A percentile compares a stretch with the other conserved stretches of the same genome.
These are phyloP conservation scores for Cylindrotheca fusiformis DNA, from an alignment of 108 stramenopile species.

Conservation along the genomic window DNA sequence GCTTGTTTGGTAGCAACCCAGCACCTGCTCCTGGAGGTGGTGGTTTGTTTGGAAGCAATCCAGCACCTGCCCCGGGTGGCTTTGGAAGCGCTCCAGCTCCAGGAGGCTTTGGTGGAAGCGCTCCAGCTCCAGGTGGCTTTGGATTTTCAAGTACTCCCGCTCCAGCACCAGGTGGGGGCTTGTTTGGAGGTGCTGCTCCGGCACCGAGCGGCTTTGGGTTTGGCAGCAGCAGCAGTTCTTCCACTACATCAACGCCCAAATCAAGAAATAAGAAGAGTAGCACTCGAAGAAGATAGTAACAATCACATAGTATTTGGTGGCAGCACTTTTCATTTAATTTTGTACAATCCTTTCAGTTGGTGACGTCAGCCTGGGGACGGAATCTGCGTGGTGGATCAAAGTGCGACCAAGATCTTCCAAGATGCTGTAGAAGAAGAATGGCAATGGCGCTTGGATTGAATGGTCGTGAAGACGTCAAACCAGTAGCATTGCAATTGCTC, in stretches of 20 bases:
- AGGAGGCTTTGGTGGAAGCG: conserved; percentile 43
- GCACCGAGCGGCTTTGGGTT: conserved; percentile 11
- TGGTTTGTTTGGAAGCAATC: conserved; percentile 15
- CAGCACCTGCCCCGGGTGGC: conserved; percentile 36
- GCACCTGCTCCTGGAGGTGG: conserved; percentile 40
- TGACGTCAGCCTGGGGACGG: too few species aligned
- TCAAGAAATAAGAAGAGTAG: conserved; percentile 18
- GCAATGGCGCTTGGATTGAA: too few species aligned
- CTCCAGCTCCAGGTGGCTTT: conserved; percentile 48
- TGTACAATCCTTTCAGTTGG: background rate
- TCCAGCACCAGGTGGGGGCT: conserved; percentile 27
- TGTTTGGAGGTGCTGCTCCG: conserved; percentile 31
- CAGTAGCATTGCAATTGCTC: background rate
- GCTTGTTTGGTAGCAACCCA: conserved; percentile 54
- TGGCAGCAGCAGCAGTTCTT: background rate
- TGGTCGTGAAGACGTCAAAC: too few species aligned
- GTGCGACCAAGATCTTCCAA: too few species aligned
- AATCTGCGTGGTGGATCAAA: too few species aligned
- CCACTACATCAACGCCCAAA: conserved; percentile 20
- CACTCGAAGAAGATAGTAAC: conserved; percentile 19
- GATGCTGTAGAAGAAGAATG: too few species aligned
- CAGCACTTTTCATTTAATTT: background rate
- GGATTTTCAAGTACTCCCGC: conserved; percentile 41
- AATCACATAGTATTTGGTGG: background rate
- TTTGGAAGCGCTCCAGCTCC: background rate